Base-by-base conservation (phyloP, 352 stramenopile genomes). In the Pythium monospermum region DNA sequence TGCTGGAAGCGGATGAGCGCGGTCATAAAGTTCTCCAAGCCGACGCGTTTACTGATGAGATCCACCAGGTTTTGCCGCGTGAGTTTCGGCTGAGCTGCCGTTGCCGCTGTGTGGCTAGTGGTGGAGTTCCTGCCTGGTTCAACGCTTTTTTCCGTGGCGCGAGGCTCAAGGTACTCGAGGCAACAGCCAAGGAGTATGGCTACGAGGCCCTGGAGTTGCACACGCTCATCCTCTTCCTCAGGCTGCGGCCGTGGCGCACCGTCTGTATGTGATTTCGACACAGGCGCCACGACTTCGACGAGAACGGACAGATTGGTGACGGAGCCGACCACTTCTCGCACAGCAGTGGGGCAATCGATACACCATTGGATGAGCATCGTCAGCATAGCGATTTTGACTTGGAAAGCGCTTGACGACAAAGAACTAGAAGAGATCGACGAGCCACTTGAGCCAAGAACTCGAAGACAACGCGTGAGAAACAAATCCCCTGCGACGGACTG, bases 1-100 rank as follows among this genome's bases (percentile, higher is more conserved):
- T 91, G 76, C 39, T 89, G 77, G 55, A 87, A 81, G 23, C 68
- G 64, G n/a, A 85, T 58, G 12, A 91, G 68, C 10, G 68, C 68
- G 46, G 84, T 78, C n/a, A 71, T 83, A 40, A 91, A 87, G 5
- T 33, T 35, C 15, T 86, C 69, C 15, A 91, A 60, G 15, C 81
- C 70, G n/a, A 86, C 59, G 6, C 64, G 70, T 26, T 76, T 76
- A 42, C 64, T 85, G 41, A 89, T 80, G 43, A 88, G 66, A n/a
- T 83, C 65, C 7, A 91, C 58, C 22, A 91, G 37, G 41, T 91
- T 74, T 6, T 82, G 61, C 21, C 76, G 62, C 15, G 76, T 84
- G 55, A 83, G 6, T 8, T 8, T 23, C 10, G 36, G 19, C 19
- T 8, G 15, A 21, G 36, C 6, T 18, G 7, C 36, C n/a, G n/a